Evolutionary conservation across 148 eudicot genomes (phyloP), one percentile per base, ranked within the genome.

Genomic region (Spergularia bocconei): DNA sequence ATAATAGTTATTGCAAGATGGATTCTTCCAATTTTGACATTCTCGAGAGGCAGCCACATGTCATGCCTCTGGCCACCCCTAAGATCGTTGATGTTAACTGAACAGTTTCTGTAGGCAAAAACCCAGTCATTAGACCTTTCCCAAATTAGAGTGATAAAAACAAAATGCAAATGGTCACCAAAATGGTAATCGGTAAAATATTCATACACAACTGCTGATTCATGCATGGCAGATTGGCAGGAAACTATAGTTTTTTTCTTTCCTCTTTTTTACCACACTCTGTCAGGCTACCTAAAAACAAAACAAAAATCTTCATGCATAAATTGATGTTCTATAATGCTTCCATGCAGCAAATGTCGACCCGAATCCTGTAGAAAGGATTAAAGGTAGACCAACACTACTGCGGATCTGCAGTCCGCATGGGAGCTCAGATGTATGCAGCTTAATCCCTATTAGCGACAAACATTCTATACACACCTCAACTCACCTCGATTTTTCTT

Each of bases 11-110:
- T 74, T 16, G 97, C 98, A 54, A 95, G 87, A 86, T 85, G 99
- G 82, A 95, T 54, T 75, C 98, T 84, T 63, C 99, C 99, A 73
- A 75, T 77, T 78, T 89, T 91, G 67, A 91, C 79, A 70, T 88
- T 89, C 81, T 85, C 81, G 59, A 95, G 89, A 72, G 93, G 69
- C 84, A 95, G 64, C 99, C 99, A 92, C 82, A 92, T 85, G 78
- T 89, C 94, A 80, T 87, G 97, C 85, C 98, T 88, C 82, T 91
- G 90, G 69, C 97, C 91, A 84, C 71, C 97, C 79, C 93, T 82
- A 74, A 86, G 79, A 65, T 88, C 88, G 39, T 64, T 79, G 68
- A 95, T 86, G 75, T 79, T 82, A 62, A 95, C 74, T n/a, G 89
- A 89, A 83, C 98, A 95, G 29, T 79, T 85, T 64, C 97, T 95